Evolutionary conservation across 805 yeast species (phyloP).

Genomic region (Ogataea zsoltii): DNA sequence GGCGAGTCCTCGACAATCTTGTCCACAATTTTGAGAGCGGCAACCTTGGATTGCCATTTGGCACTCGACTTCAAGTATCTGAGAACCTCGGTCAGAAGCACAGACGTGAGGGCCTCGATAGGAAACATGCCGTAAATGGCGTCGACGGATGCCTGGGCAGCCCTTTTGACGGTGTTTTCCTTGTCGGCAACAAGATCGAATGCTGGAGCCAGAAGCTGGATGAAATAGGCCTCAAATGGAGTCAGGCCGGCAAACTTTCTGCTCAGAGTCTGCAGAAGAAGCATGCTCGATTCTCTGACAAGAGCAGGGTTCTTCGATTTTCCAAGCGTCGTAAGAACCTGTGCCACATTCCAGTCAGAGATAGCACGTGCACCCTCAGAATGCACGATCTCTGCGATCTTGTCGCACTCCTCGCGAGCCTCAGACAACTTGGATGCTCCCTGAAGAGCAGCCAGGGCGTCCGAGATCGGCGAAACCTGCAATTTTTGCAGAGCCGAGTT

Average conservation of each 20-base stretch:
- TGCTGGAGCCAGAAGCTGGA: slow-evolving; percentile 61
- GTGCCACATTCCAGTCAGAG: slow-evolving; percentile 64
- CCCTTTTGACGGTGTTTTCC: slow-evolving; percentile 80
- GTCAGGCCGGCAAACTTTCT: slow-evolving; percentile 63
- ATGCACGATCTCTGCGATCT: slow-evolving; percentile 50
- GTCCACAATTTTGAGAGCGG: slow-evolving; percentile 73
- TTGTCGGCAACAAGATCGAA: slow-evolving; percentile 81
- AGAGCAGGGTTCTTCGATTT: slow-evolving; percentile 75
- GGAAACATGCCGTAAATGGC: slow-evolving; percentile 70
- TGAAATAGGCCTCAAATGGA: slow-evolving; percentile 74
- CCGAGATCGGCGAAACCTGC: slow-evolving; percentile 65
- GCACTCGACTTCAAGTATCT: slow-evolving; percentile 75
- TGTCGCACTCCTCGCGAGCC: slow-evolving; percentile 53
- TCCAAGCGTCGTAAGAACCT: slow-evolving; percentile 61
- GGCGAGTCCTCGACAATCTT: slow-evolving; percentile 77
- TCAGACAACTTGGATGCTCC: slow-evolving; percentile 53
- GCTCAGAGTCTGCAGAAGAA: slow-evolving; percentile 56
- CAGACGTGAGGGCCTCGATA: slow-evolving; percentile 73
- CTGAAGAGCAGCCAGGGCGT: slow-evolving; percentile 52
- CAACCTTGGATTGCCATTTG: slow-evolving; percentile 89
- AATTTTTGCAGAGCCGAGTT: slow-evolving; percentile 69
- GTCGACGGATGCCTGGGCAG: slow-evolving; percentile 80
- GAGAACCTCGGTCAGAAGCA: slow-evolving; percentile 61
- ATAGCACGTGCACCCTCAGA: slow-evolving; percentile 49
- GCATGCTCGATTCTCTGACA: slow-evolving; percentile 74